phyloP scores from a whole-genome alignment of 805 yeast species.

The Candida fluviatilis region DNA sequence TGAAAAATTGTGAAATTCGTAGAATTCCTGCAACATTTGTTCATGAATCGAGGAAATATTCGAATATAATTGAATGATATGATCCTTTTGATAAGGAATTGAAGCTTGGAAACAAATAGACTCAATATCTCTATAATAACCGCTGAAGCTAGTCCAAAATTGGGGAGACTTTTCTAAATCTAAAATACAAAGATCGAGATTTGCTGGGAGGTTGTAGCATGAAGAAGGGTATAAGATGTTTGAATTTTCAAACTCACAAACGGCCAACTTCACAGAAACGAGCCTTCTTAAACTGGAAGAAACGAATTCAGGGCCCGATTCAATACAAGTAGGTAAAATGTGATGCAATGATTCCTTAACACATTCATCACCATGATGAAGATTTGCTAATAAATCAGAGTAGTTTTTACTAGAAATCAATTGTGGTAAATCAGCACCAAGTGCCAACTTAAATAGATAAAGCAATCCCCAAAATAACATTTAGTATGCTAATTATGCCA shows the following conservation, averaged over 20 bases:
- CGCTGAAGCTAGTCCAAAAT: constrained; percentile 74
- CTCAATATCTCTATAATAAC: constrained; percentile 53
- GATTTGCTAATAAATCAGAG: neutral
- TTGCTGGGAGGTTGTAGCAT: constrained; percentile 15
- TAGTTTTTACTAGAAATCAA: neutral
- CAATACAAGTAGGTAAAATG: constrained; percentile 38
- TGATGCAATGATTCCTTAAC: constrained; percentile 31
- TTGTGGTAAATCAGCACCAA: neutral
- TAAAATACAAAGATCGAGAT: constrained; percentile 33
- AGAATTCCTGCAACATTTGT: constrained; percentile 8
- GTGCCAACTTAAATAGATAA: no score
- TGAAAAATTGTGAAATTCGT: constrained; percentile 5
- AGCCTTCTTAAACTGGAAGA: constrained; percentile 27
- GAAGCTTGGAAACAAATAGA: constrained; percentile 51
- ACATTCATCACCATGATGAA: constrained; percentile 6
- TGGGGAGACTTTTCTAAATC: constrained; percentile 44
- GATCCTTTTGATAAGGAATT: constrained; percentile 49
- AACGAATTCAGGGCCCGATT: constrained; percentile 35
- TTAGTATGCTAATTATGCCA: no score
- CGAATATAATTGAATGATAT: constrained; percentile 40
- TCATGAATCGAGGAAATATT: constrained; percentile 38
- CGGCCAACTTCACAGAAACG: constrained; percentile 45
- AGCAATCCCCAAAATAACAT: no score
- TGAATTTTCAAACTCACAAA: constrained; percentile 53
- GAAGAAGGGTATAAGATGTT: constrained; percentile 28